Evolutionary conservation across 2,329 filamentous ascomycete species (phyloP).

Genomic region (Juglanconis juglandina): DNA sequence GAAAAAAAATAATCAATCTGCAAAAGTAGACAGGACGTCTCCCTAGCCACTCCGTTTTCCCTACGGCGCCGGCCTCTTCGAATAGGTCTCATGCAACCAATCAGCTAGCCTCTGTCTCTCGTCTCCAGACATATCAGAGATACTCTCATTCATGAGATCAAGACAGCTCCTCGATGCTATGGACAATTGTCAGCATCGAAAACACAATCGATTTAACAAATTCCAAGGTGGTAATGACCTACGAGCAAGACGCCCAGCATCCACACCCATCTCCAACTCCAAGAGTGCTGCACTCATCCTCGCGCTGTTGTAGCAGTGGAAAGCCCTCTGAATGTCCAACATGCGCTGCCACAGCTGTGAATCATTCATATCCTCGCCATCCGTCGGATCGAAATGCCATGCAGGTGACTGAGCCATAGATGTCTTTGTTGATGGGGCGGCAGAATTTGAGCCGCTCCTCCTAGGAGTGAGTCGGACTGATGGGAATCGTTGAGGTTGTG

Average conservation of each 20-base stretch:
- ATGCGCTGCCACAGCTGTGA: slow-evolving; percentile 39
- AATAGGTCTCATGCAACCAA: slow-evolving; percentile 12
- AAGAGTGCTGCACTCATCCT: slow-evolving; percentile 41
- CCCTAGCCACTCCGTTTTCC: too few species aligned
- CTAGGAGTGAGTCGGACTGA: neutral
- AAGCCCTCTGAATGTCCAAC: slow-evolving; percentile 38
- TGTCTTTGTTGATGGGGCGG: slow-evolving; percentile 1
- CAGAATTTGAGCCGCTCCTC: slow-evolving; percentile 1
- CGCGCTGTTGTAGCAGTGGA: slow-evolving; percentile 42
- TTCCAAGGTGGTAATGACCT: slow-evolving; percentile 19
- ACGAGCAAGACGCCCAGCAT: slow-evolving; percentile 34
- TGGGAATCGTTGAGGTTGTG: neutral
- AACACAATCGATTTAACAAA: neutral
- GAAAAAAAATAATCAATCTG: too few species aligned
- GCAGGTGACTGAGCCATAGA: neutral
- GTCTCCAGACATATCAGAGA: slow-evolving; percentile 25
- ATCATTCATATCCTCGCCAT: slow-evolving; percentile 32
- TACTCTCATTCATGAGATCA: slow-evolving; percentile 31
- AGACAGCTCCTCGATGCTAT: slow-evolving; percentile 29
- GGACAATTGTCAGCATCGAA: neutral
- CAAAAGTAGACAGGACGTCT: too few species aligned
- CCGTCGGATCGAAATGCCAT: slow-evolving; percentile 20
- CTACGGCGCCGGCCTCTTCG: too few species aligned
- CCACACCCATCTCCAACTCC: slow-evolving; percentile 31
- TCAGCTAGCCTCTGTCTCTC: slow-evolving; percentile 23